Evolutionary conservation across 208 protist genomes (phyloP).

Genomic region (Willaertia magna): DNA sequence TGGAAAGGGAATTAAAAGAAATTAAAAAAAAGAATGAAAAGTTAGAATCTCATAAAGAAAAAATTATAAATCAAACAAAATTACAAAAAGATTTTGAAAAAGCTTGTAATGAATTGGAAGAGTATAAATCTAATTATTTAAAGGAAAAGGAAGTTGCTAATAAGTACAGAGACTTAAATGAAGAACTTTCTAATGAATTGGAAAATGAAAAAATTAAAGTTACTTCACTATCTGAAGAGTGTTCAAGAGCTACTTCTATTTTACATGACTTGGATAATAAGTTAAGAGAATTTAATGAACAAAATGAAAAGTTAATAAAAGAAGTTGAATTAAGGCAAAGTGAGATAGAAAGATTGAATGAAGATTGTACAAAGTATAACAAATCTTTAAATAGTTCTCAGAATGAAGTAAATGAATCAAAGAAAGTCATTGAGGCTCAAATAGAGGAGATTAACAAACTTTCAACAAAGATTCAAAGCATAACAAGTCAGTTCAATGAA

Average conservation of each 20-base stretch:
- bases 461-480: background rate
- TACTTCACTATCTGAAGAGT: background rate
- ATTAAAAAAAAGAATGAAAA: background rate
- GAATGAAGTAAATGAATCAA: background rate
- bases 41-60: background rate
- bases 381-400: background rate
- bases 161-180: background rate
- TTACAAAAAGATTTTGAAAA: background rate
- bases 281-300: background rate
- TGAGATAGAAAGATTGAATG: background rate
- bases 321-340: background rate
- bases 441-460: background rate
- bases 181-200: background rate
- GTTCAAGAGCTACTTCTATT: background rate
- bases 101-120: background rate
- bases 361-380: too few relatives aligned
- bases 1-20: background rate
- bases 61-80: background rate
- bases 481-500: background rate
- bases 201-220: background rate
- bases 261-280: background rate
- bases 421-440: background rate
- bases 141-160: background rate
- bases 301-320: background rate
- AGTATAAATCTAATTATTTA: background rate